A percentile compares a stretch with the other conserved stretches of the same genome.
Conservation (phyloP, 768 basidiomycete genomes). For the Clavulina sp. region DNA sequence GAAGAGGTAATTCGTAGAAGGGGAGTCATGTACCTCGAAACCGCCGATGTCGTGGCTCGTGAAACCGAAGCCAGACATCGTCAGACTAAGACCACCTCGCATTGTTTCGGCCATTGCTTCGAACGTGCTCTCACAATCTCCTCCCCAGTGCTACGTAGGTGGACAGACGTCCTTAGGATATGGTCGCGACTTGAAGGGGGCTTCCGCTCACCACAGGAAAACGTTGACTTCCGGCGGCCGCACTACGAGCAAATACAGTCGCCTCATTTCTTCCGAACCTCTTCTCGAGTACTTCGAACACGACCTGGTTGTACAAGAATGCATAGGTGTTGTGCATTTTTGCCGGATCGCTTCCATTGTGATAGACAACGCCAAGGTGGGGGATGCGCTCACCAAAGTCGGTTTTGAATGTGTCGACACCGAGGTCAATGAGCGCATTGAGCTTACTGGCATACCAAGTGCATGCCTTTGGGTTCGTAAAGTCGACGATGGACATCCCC, state of each 20-base stretch:
- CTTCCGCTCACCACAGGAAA: conserved; percentile 26
- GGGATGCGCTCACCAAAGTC: conserved; percentile 69
- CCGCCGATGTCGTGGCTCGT: conserved; percentile 65
- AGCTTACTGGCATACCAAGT: conserved; percentile 39
- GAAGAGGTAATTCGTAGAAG: too few relatives aligned
- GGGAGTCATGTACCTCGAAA: conserved; percentile 28
- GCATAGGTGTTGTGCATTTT: conserved; percentile 56
- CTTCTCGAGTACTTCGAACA: conserved; percentile 41
- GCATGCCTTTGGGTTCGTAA: conserved; percentile 40
- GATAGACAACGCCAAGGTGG: conserved; percentile 40
- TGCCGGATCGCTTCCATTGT: conserved; percentile 51
- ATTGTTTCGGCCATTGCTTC: conserved; percentile 65
- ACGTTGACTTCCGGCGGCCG: conserved; percentile 52
- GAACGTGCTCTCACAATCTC: conserved; percentile 60
- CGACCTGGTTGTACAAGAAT: conserved; percentile 50
- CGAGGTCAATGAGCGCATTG: conserved; percentile 30
- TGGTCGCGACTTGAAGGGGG: too few relatives aligned
- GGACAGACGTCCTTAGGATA: too few relatives aligned
- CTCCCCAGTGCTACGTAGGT: conserved; percentile 40
- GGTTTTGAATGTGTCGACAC: conserved; percentile 44
- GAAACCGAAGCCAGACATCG: conserved; percentile 51
- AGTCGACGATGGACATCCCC: conserved; percentile 32
- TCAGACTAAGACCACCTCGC: conserved; percentile 45
- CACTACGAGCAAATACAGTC: conserved; percentile 49
- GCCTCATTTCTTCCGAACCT: conserved; percentile 48